A percentile compares a stretch with the other conserved stretches of the same genome.
Conservation (phyloP, 139 green algal species). For the Chlorella sp. region DNA sequence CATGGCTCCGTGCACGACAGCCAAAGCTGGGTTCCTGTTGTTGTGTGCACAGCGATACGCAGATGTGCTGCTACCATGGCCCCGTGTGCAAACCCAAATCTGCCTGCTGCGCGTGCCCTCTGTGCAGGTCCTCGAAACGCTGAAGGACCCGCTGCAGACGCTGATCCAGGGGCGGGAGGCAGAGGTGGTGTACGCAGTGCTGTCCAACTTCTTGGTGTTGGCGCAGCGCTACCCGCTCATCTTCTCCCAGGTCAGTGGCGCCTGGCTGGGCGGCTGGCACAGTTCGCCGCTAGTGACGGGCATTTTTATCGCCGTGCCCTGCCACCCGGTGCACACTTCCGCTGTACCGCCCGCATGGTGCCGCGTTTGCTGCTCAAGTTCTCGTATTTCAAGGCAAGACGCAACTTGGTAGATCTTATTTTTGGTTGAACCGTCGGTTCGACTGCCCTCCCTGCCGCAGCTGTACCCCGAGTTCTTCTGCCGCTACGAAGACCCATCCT, state of each 20-base stretch:
- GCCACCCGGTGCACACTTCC: too few species aligned
- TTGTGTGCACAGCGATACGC: too few species aligned
- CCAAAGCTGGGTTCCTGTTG: too few species aligned
- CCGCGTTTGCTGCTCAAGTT: too few species aligned
- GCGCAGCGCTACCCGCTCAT: constrained; percentile 78
- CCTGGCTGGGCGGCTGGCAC: too few species aligned
- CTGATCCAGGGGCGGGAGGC: constrained; percentile 77
- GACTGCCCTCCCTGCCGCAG: constrained; percentile 7
- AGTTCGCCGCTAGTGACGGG: too few species aligned
- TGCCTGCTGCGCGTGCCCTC: too few species aligned
- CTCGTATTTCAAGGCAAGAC: too few species aligned
- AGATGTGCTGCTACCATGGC: too few species aligned
- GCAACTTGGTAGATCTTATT: neutral
- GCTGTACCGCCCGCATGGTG: neutral
- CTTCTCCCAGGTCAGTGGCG: constrained; percentile 55
- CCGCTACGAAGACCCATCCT: constrained; percentile 88
- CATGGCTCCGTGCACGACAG: too few species aligned
- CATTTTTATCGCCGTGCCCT: too few species aligned
- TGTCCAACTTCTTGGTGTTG: constrained; percentile 90
- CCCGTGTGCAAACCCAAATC: too few species aligned
- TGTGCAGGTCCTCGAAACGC: constrained; percentile 88
- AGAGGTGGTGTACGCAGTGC: constrained; percentile 83
- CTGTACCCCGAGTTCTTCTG: constrained; percentile 93
- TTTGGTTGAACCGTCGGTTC: neutral
- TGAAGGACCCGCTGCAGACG: constrained; percentile 90